These are phyloP conservation scores for Ophiognomonia clavigignenti-juglandacearum DNA, from an alignment of 2,329 filamentous ascomycete species.

Conservation along the genomic window DNA sequence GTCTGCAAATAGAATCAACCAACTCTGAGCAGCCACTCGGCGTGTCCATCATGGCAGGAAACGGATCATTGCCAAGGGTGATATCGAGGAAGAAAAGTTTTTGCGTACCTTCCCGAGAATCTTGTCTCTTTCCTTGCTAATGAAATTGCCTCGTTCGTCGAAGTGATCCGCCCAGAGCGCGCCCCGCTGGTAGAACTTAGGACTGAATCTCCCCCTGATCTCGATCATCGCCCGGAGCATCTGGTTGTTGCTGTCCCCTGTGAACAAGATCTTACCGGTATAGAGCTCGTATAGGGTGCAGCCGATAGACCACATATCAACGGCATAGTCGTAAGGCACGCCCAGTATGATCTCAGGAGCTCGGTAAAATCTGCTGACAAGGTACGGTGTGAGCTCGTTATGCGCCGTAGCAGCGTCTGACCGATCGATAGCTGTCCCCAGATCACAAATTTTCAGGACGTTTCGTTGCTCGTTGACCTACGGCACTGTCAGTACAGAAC, in stretches of 20 bases:
- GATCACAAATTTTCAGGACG: constrained; percentile 87
- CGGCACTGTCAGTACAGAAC: constrained; percentile 21
- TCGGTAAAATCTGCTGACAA: constrained; percentile 95
- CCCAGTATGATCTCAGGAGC: constrained; percentile 96
- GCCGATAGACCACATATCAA: constrained; percentile 97
- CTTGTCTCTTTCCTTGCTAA: constrained; percentile 81
- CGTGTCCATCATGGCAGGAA: not conserved
- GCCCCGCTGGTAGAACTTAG: constrained; percentile 82
- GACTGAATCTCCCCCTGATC: constrained; percentile 84
- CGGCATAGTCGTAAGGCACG: constrained; percentile 90
- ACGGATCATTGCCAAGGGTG: constrained; percentile 1
- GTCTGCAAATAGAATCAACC: constrained; percentile 3
- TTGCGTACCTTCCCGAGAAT: constrained; percentile 70
- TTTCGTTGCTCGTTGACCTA: constrained; percentile 76
- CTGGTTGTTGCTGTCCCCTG: constrained; percentile 93
- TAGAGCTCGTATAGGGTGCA: constrained; percentile 97
- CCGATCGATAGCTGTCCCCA: constrained; percentile 91
- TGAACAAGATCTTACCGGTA: constrained; percentile 95
- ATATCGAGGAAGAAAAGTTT: constrained; percentile 15
- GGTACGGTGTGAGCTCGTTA: constrained; percentile 87
- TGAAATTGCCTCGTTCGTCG: constrained; percentile 77
- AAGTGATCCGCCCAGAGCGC: constrained; percentile 75
- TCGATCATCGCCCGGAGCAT: constrained; percentile 98
- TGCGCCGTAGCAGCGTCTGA: constrained; percentile 67
- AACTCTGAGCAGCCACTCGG: constrained; percentile 2